These are phyloP conservation scores for Apiospora kogelbergensis DNA, from an alignment of 2,329 filamentous ascomycete species.

Conservation along the genomic window DNA sequence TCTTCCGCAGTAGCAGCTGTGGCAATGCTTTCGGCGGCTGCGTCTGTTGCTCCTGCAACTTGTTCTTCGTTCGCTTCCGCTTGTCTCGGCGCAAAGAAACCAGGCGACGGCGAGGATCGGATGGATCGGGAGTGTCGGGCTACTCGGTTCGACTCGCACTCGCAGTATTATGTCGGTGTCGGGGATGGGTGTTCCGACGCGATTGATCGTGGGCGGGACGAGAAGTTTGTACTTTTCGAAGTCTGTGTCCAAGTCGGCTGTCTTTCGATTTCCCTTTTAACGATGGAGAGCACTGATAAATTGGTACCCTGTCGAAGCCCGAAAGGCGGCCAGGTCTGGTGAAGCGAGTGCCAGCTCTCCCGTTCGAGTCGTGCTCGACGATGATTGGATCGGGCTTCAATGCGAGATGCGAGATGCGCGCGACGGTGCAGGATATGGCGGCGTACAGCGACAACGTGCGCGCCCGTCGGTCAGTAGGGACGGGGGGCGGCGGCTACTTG, in stretches of 20 bases:
- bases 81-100: neutral
- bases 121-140: neutral
- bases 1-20: neutral
- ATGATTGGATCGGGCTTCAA: conserved; percentile 9
- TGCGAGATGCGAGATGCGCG: conserved; percentile 7
- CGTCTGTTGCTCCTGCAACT: neutral
- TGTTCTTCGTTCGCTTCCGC: neutral
- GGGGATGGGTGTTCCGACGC: neutral
- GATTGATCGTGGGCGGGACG: neutral
- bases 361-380: neutral
- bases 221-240: neutral
- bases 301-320: neutral
- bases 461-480: no score
- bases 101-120: neutral
- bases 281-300: neutral
- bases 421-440: neutral
- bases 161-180: neutral
- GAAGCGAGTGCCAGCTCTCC: neutral
- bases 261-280: neutral
- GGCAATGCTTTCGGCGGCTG: no score
- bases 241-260: neutral
- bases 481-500: no score
- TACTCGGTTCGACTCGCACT: neutral
- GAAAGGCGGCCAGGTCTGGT: neutral
- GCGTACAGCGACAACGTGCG: neutral